phyloP scores from a whole-genome alignment of 2,329 filamentous ascomycete species.

The Cryphonectria parasitica region DNA sequence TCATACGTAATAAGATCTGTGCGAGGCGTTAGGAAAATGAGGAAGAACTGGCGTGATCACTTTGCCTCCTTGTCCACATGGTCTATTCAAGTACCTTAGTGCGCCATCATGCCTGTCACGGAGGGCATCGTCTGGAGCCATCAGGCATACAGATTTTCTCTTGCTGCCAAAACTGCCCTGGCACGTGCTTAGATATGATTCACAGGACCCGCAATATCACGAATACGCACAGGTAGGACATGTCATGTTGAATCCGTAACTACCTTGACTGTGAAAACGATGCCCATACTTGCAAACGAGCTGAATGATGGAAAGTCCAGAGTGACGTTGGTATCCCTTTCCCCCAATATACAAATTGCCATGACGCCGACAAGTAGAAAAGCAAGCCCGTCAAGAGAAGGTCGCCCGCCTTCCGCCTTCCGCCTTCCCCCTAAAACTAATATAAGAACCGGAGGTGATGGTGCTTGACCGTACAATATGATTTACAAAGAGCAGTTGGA shows the following conservation, averaged over 20 bases:
- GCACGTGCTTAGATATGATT: not conserved
- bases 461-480: slow-evolving; percentile 19
- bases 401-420: not conserved
- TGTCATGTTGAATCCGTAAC: not conserved
- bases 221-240: not conserved
- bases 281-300: not conserved
- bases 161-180: not conserved
- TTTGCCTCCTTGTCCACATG: slow-evolving; percentile 4
- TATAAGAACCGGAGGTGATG: slow-evolving; percentile 6
- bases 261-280: not conserved
- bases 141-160: not conserved
- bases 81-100: too few relatives aligned
- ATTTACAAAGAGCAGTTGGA: slow-evolving; percentile 8
- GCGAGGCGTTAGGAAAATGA: not conserved
- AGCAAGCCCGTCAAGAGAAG: slow-evolving; percentile 12
- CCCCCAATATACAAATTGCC: slow-evolving; percentile 19
- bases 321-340: slow-evolving; percentile 22
- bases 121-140: not conserved
- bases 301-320: not conserved
- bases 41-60: not conserved
- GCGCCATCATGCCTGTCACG: not conserved
- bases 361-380: slow-evolving; percentile 23
- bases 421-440: too few relatives aligned
- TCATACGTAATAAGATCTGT: slow-evolving; percentile 10
- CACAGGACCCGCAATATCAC: not conserved